A percentile compares a stretch with the other conserved stretches of the same genome.
phyloP scores from a whole-genome alignment of 306 rosid genomes.

The Echinosophora koreensis region DNA sequence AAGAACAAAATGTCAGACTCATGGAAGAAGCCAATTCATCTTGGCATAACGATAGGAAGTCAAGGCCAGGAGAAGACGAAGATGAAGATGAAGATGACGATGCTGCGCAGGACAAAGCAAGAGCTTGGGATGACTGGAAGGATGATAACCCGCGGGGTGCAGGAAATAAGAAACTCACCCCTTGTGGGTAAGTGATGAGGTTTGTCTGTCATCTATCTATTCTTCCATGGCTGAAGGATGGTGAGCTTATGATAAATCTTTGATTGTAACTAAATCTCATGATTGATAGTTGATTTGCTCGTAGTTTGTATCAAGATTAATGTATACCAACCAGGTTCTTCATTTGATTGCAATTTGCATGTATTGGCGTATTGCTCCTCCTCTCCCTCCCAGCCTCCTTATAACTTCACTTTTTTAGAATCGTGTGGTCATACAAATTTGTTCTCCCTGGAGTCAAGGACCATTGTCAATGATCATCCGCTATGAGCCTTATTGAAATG shows the following conservation, averaged over 20 bases:
- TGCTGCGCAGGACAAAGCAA: slow-evolving; percentile 86
- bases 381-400: background rate
- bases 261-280: slow-evolving; percentile 15
- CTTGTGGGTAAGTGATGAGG: slow-evolving; percentile 67
- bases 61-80: slow-evolving; percentile 63
- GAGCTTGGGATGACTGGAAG: slow-evolving; percentile 99
- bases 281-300: slow-evolving; percentile 33
- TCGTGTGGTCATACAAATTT: background rate
- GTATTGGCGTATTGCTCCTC: too few species aligned
- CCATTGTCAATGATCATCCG: background rate
- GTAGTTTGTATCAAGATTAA: slow-evolving; percentile 26
- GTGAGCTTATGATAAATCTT: slow-evolving; percentile 29
- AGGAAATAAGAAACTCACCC: slow-evolving; percentile 94
- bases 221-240: slow-evolving; percentile 9
- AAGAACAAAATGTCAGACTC: slow-evolving; percentile 75
- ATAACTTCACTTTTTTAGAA: background rate
- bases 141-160: slow-evolving; percentile 98
- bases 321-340: slow-evolving; percentile 33
- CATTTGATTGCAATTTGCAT: slow-evolving; percentile 18
- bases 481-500: background rate
- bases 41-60: slow-evolving; percentile 81
- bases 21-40: slow-evolving; percentile 90
- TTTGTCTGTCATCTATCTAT: background rate
- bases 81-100: slow-evolving; percentile 86
- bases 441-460: background rate